Conservation (phyloP, 2,329 filamentous ascomycete genomes). For the Microcera coccophila region DNA sequence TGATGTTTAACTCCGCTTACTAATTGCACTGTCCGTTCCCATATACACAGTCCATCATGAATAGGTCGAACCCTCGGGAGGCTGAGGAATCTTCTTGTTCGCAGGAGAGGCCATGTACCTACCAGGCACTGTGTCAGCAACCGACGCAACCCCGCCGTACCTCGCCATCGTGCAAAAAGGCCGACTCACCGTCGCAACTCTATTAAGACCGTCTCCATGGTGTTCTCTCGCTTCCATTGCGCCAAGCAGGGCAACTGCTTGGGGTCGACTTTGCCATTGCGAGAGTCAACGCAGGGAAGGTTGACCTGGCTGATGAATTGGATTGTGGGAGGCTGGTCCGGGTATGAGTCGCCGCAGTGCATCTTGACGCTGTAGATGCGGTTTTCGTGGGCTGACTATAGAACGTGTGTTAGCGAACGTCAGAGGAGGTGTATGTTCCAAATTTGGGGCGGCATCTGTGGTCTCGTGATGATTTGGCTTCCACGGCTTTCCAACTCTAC, state of each 20-base stretch:
- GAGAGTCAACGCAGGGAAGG: constrained; percentile 84
- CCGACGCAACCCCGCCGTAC: not conserved
- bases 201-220: constrained; percentile 90
- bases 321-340: constrained; percentile 81
- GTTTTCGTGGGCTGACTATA: constrained; percentile 91
- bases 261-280: constrained; percentile 79
- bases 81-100: constrained; percentile 95
- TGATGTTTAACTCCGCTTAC: too few species aligned
- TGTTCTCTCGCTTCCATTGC: constrained; percentile 89
- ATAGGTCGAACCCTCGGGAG: constrained; percentile 71
- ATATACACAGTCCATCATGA: too few species aligned
- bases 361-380: constrained; percentile 98
- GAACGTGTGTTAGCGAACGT: not conserved
- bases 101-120: constrained; percentile 90
- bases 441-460: not conserved
- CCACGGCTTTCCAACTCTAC: too few species aligned
- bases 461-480: too few species aligned
- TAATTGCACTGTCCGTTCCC: too few species aligned
- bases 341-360: constrained; percentile 86
- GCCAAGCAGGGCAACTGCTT: constrained; percentile 78
- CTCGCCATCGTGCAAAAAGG: not conserved
- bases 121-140: not conserved
- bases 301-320: constrained; percentile 94
- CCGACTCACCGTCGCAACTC: constrained; percentile 74
- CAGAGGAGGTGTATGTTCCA: not conserved